These are phyloP conservation scores for Boletus rubropictus DNA, from an alignment of 768 basidiomycete species.

Conservation along the genomic window DNA sequence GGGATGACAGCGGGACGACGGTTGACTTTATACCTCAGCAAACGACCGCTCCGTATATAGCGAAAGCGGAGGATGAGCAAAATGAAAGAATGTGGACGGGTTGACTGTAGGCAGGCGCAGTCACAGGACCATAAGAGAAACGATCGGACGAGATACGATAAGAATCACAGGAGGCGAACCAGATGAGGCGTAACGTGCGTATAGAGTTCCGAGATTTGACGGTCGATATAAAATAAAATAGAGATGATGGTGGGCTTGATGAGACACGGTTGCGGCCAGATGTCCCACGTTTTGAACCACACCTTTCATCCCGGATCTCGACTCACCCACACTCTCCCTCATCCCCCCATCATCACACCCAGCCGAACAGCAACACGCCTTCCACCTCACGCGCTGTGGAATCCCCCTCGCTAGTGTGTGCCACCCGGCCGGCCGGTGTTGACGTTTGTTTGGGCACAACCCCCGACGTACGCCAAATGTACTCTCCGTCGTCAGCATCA, in stretches of 20 bases:
- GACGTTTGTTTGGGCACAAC: constrained; percentile 18
- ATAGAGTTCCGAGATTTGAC: constrained; percentile 21
- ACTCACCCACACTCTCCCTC: neutral
- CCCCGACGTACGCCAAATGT: constrained; percentile 11
- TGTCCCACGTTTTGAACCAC: constrained; percentile 3
- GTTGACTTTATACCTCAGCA: constrained; percentile 30
- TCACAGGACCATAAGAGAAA: constrained; percentile 30
- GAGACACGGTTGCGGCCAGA: neutral
- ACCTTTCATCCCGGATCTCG: neutral
- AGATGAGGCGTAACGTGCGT: constrained; percentile 6
- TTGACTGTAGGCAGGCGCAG: constrained; percentile 9
- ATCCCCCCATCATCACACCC: neutral
- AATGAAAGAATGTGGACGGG: constrained; percentile 13
- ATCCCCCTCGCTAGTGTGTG: too few species aligned
- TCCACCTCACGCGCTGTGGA: neutral
- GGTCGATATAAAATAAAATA: constrained; percentile 12
- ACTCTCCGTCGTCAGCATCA: constrained; percentile 16
- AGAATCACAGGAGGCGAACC: constrained; percentile 16
- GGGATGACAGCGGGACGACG: constrained; percentile 10
- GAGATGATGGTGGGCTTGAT: constrained; percentile 2
- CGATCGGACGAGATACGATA: constrained; percentile 30
- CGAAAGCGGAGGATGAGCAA: constrained; percentile 11
- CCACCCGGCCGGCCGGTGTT: constrained; percentile 14
- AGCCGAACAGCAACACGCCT: neutral
- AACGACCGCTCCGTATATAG: constrained; percentile 14